Conservation (phyloP, 495 filamentous ascomycete species). For the Aspergillus asperescens region DNA sequence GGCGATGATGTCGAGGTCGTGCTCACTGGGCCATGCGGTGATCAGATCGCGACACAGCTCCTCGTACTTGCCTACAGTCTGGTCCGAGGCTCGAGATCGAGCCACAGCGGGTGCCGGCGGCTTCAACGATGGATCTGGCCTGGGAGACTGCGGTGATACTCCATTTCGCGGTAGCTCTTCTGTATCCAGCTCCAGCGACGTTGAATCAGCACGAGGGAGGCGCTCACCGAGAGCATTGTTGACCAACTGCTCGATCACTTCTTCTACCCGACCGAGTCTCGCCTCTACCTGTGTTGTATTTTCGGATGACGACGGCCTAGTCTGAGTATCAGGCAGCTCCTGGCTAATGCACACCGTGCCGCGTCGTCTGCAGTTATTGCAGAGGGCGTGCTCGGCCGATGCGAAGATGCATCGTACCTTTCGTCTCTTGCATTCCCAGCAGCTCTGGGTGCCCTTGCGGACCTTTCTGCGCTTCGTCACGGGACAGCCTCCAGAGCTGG, state of each 20-base stretch:
- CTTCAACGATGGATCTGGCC: no score
- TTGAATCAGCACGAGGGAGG: background rate
- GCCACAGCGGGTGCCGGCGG: no score
- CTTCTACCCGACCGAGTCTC: slow-evolving; percentile 28
- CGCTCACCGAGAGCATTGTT: background rate
- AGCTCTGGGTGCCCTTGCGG: slow-evolving; percentile 36
- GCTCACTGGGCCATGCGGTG: slow-evolving; percentile 34
- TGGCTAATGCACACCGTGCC: slow-evolving; percentile 35
- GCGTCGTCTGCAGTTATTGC: slow-evolving; percentile 39
- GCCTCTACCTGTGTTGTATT: slow-evolving; percentile 14
- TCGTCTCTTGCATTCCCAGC: slow-evolving; percentile 38
- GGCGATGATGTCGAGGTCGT: slow-evolving; percentile 32
- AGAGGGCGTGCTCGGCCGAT: slow-evolving; percentile 24
- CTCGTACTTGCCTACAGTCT: slow-evolving; percentile 15
- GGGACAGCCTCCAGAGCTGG: background rate
- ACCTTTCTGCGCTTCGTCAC: slow-evolving; percentile 31
- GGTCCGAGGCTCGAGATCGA: background rate
- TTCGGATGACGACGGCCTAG: slow-evolving; percentile 1
- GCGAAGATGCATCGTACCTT: slow-evolving; percentile 35
- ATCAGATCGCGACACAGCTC: slow-evolving; percentile 24
- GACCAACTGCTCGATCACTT: slow-evolving; percentile 24
- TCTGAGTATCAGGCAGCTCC: slow-evolving; percentile 23
- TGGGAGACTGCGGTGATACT: no score
- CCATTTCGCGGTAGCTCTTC: no score
- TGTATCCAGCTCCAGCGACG: background rate